Conservation (phyloP, 2,329 filamentous ascomycete genomes). For the Drechslerella dactyloides region DNA sequence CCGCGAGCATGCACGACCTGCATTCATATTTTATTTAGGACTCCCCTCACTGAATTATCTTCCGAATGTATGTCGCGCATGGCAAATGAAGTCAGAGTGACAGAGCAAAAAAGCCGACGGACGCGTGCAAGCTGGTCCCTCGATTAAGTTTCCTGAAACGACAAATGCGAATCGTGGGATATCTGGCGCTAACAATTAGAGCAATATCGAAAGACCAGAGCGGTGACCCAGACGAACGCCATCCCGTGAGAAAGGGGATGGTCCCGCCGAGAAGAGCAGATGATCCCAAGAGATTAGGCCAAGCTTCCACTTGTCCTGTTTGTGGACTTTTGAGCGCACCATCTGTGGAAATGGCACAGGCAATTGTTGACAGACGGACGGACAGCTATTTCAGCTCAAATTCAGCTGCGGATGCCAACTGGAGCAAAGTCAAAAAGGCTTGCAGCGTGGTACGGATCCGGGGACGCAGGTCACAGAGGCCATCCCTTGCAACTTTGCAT, state of each 20-base stretch:
- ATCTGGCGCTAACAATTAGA: conserved; percentile 19
- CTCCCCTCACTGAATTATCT: too few species aligned
- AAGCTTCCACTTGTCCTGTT: too few species aligned
- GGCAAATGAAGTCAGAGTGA: neutral
- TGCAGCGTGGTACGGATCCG: conserved; percentile 3
- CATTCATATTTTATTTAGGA: too few species aligned
- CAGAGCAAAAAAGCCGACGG: conserved; percentile 1
- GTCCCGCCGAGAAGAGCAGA: neutral
- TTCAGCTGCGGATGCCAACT: neutral
- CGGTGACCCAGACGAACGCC: neutral
- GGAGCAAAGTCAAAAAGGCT: neutral
- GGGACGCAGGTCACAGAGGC: conserved; percentile 2
- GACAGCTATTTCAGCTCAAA: neutral
- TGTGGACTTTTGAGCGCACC: too few species aligned
- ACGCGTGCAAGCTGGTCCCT: conserved; percentile 30
- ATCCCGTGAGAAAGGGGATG: conserved; percentile 1
- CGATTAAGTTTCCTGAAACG: conserved; percentile 45
- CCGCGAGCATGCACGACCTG: too few species aligned
- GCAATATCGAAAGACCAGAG: neutral
- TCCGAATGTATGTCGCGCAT: too few species aligned
- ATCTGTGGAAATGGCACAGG: neutral
- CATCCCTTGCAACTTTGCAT: neutral
- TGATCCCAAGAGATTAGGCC: too few species aligned
- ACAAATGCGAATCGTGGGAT: conserved; percentile 7
- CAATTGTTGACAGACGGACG: neutral